Evolutionary conservation across 2,329 filamentous ascomycete species (phyloP).

Genomic region (Coniella vitis): DNA sequence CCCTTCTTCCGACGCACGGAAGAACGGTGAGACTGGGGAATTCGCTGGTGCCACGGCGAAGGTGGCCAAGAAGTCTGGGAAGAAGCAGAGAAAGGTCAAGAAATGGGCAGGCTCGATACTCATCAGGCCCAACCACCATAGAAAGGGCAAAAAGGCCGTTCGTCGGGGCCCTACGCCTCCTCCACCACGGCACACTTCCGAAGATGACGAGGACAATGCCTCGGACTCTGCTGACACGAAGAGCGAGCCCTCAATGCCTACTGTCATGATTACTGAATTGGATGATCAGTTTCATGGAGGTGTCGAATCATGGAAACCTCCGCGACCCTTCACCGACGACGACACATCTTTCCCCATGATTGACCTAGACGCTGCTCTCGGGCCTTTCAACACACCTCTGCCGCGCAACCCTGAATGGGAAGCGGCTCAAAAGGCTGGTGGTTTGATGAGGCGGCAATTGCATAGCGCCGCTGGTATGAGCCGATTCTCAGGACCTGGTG

Average conservation of each 20-base stretch:
- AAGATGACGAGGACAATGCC: constrained; percentile 24
- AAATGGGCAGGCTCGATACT: constrained; percentile 64
- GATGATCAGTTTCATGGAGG: constrained; percentile 22
- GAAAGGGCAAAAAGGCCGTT: constrained; percentile 35
- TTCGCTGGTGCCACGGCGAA: constrained; percentile 21
- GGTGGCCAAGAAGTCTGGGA: constrained; percentile 24
- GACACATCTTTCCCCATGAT: constrained; percentile 75
- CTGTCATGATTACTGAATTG: constrained; percentile 36
- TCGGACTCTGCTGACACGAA: constrained; percentile 21
- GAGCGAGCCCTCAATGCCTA: constrained; percentile 29
- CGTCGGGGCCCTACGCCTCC: constrained; percentile 43
- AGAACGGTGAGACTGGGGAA: constrained; percentile 23
- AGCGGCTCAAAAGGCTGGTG: constrained; percentile 53
- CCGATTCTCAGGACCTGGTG: constrained; percentile 60
- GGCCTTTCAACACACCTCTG: constrained; percentile 80
- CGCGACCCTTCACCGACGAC: constrained; percentile 39
- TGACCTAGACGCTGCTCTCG: constrained; percentile 87
- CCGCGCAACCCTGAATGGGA: constrained; percentile 59
- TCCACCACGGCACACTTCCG: constrained; percentile 23
- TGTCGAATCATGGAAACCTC: constrained; percentile 30
- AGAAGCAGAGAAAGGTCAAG: constrained; percentile 65
- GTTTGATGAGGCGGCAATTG: constrained; percentile 57
- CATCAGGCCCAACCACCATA: constrained; percentile 50
- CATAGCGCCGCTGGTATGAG: constrained; percentile 71
- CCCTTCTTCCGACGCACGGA: constrained; percentile 31